A percentile compares a stretch with the other conserved stretches of the same genome.
These are phyloP conservation scores for Oldenlandia corymbosa DNA, from an alignment of 257 asterid species.

Conservation along the genomic window DNA sequence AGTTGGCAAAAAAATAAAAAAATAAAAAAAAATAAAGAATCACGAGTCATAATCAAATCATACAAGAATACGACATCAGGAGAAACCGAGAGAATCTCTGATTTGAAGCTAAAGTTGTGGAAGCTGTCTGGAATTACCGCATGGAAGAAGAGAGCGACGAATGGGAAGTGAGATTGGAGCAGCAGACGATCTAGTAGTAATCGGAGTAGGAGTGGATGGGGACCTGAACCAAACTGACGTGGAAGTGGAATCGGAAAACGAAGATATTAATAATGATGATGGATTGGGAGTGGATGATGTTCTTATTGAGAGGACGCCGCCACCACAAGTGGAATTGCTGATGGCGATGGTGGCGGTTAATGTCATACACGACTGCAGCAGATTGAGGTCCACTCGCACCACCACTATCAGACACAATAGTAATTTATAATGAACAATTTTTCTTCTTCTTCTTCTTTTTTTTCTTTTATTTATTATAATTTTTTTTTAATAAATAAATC, in stretches of 20 bases:
- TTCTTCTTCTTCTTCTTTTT: too few species aligned
- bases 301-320: slow-evolving; percentile 8
- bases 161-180: not conserved
- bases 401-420: slow-evolving; percentile 4
- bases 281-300: not conserved
- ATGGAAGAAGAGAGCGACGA: slow-evolving; percentile 4
- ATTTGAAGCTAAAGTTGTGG: not conserved
- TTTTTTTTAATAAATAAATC: too few species aligned
- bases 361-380: not conserved
- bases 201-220: not conserved
- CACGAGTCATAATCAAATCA: not conserved
- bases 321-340: not conserved
- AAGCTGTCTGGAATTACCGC: not conserved
- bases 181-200: not conserved
- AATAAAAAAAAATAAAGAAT: too few species aligned
- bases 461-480: too few species aligned
- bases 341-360: slow-evolving; percentile 8
- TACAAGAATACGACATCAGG: not conserved
- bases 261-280: not conserved
- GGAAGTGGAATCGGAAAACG: not conserved
- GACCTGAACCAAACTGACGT: not conserved
- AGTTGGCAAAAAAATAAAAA: not conserved
- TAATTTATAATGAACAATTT: too few species aligned
- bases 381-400: slow-evolving; percentile 2
- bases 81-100: not conserved